Percentiles rank a stretch among this genome's conserved stretches.
Evolutionary conservation across 768 basidiomycete genomes (phyloP).

Genomic region (Zangia roseola): DNA sequence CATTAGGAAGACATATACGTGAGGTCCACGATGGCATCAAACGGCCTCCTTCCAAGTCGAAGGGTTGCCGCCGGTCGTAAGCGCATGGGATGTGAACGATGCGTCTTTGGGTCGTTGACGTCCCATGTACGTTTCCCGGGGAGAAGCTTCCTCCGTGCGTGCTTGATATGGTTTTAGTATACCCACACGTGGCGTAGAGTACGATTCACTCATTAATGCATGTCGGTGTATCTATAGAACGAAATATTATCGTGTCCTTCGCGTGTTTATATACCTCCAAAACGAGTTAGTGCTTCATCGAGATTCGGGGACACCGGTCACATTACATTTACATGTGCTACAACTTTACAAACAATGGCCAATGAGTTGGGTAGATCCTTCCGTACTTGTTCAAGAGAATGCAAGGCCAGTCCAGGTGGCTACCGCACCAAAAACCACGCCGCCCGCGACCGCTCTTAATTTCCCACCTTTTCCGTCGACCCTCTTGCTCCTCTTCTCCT

Average conservation of each 20-base stretch:
- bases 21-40: conserved; percentile 21
- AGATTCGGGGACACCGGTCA: neutral
- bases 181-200: too few species aligned
- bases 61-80: neutral
- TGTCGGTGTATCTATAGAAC: neutral
- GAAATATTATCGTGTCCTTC: neutral
- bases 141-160: neutral
- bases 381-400: conserved; percentile 35
- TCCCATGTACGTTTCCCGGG: neutral
- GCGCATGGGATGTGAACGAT: too few species aligned
- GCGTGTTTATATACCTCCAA: neutral
- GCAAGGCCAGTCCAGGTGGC: conserved; percentile 61
- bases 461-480: conserved; percentile 20
- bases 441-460: conserved; percentile 51
- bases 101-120: neutral
- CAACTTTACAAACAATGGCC: neutral
- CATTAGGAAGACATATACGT: conserved; percentile 14
- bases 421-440: conserved; percentile 59
- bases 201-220: conserved; percentile 1
- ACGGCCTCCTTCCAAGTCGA: conserved; percentile 4
- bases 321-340: neutral
- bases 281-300: conserved; percentile 5
- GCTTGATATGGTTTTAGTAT: neutral
- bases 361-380: neutral
- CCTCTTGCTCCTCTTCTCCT: conserved; percentile 24